These are phyloP conservation scores for Domatiomyces globalis DNA, from an alignment of 2,329 filamentous ascomycete genomes.

Conservation along the genomic window DNA sequence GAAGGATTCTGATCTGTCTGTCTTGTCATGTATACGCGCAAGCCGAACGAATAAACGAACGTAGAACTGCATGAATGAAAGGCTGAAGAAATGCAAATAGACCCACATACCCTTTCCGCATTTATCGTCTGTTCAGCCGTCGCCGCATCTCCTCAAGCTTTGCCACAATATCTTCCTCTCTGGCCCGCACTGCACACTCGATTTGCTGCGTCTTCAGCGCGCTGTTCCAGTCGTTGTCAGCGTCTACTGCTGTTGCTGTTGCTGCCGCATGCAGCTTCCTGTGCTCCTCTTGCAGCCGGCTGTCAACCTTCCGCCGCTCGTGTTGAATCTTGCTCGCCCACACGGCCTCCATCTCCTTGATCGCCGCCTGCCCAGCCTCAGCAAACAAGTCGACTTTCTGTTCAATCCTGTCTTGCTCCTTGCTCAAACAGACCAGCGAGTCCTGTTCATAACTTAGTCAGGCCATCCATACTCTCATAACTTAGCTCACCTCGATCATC, in stretches of 20 bases:
- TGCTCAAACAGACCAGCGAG: neutral
- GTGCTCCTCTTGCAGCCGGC: neutral
- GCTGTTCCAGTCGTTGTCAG: neutral
- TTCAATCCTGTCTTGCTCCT: neutral
- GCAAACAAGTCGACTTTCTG: neutral
- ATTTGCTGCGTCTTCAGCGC: constrained; percentile 45
- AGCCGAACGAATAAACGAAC: too few species aligned
- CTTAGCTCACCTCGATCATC: neutral
- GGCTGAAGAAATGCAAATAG: neutral
- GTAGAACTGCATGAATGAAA: neutral
- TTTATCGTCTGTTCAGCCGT: constrained; percentile 32
- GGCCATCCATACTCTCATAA: too few species aligned
- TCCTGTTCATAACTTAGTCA: neutral
- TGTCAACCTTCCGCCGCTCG: neutral
- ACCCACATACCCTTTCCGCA: neutral
- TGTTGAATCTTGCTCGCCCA: neutral
- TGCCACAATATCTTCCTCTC: constrained; percentile 77
- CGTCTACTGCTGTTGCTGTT: neutral
- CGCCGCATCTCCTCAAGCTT: constrained; percentile 82
- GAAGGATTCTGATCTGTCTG: neutral
- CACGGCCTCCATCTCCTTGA: neutral
- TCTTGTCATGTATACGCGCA: too few species aligned
- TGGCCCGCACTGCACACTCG: constrained; percentile 77
- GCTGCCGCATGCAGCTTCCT: neutral
- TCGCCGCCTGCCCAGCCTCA: neutral